Percentiles rank a stretch among this genome's conserved stretches.
Conservation (phyloP, 2,329 filamentous ascomycete genomes). For the Fusarium sp. region DNA sequence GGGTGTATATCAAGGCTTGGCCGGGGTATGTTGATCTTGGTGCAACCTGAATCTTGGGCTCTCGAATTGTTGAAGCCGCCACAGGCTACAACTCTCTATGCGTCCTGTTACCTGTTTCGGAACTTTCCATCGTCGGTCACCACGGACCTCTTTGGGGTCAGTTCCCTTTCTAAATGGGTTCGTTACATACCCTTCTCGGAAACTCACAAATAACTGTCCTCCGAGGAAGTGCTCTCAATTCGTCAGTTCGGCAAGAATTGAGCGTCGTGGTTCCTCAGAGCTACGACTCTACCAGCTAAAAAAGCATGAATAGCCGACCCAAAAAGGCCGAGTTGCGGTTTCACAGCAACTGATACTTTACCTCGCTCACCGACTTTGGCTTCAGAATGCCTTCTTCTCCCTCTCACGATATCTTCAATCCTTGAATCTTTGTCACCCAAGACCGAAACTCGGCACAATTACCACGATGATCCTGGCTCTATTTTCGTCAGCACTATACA, state of each 20-base stretch:
- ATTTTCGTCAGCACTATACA: slow-evolving; percentile 27
- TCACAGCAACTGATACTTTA: slow-evolving; percentile 15
- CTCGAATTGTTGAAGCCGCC: slow-evolving; percentile 3
- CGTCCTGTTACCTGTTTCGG: slow-evolving; percentile 1
- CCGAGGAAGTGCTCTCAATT: neutral
- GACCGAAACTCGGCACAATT: neutral
- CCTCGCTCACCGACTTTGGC: too few relatives aligned
- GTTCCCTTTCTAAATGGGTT: slow-evolving; percentile 20
- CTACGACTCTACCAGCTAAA: neutral
- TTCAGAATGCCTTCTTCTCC: neutral
- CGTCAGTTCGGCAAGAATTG: slow-evolving; percentile 1
- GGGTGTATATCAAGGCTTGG: slow-evolving; percentile 8
- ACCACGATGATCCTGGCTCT: slow-evolving; percentile 12
- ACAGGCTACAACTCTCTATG: slow-evolving; percentile 3
- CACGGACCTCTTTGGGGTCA: neutral
- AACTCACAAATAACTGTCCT: neutral
- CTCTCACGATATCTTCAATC: slow-evolving; percentile 22
- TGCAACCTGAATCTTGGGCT: too few relatives aligned
- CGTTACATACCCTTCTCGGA: slow-evolving; percentile 19
- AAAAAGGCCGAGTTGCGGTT: slow-evolving; percentile 10
- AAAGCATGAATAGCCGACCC: slow-evolving; percentile 22
- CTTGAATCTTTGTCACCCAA: neutral
- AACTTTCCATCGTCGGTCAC: neutral
- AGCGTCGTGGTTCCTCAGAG: slow-evolving; percentile 4
- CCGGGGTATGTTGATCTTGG: slow-evolving; percentile 17